These are phyloP conservation scores for Thecaphora thlaspeos DNA, from an alignment of 1,284 basidiomycete genomes.

Conservation along the genomic window DNA sequence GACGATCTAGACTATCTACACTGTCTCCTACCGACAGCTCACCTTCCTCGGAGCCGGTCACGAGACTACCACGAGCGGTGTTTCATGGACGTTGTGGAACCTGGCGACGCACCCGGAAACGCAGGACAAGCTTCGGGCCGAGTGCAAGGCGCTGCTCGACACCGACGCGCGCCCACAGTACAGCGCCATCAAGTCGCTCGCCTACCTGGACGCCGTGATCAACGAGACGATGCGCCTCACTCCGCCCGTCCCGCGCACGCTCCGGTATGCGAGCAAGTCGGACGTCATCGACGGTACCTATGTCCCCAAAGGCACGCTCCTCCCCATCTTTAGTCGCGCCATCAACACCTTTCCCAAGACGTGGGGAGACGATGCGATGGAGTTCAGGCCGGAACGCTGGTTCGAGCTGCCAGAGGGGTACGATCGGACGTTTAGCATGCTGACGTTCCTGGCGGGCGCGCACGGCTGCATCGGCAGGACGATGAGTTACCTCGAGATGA, in stretches of 20 bases:
- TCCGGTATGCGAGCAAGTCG: conserved; percentile 22
- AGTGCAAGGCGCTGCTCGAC: conserved; percentile 59
- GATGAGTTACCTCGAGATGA: conserved; percentile 46
- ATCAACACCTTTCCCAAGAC: conserved; percentile 39
- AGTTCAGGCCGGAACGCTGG: conserved; percentile 48
- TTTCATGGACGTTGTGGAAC: conserved; percentile 72
- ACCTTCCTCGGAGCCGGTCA: conserved; percentile 50
- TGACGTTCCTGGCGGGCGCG: conserved; percentile 45
- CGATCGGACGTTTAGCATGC: conserved; percentile 34
- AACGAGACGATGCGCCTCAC: conserved; percentile 44
- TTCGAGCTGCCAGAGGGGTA: conserved; percentile 41
- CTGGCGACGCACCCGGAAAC: conserved; percentile 64
- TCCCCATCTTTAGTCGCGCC: conserved; percentile 33
- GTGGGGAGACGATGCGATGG: conserved; percentile 39
- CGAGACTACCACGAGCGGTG: conserved; percentile 66
- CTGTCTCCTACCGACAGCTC: conserved; percentile 8
- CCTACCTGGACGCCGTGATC: conserved; percentile 73
- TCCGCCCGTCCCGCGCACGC: conserved; percentile 39
- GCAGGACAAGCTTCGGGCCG: conserved; percentile 66
- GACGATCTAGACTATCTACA: too few species aligned
- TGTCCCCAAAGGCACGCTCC: conserved; percentile 33
- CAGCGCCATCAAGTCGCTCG: conserved; percentile 68
- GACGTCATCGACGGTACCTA: conserved; percentile 37
- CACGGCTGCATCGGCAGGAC: conserved; percentile 46
- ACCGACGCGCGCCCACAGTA: conserved; percentile 50